Evolutionary conservation across 2,329 filamentous ascomycete genomes (phyloP), one percentile per base, ranked within the genome.

Genomic region (Fusarium sororula): DNA sequence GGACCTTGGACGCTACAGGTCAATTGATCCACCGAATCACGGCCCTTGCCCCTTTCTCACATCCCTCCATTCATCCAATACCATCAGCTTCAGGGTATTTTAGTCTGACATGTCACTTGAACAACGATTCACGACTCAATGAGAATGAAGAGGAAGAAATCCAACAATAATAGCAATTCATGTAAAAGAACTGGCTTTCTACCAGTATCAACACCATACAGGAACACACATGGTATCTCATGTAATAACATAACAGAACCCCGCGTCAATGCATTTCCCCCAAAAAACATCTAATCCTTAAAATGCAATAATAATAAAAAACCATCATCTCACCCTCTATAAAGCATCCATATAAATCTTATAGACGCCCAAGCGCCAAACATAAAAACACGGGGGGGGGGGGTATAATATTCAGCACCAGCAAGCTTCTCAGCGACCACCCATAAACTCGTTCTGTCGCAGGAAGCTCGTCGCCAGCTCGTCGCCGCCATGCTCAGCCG

Each of bases 401-500:
- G 45, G 77, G 76, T 78, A 77, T 77, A 77, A 75, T 77, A 72
- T 51, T 73, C 68, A 70, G 54, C 47, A 55, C 66, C 42, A 35
- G 38, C 32, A 35, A 26, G 35, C 18, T 18, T 17, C 38, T 79
- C 72, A 82, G 38, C 77, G 76, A 70, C 79, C 78, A 77, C 79
- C 80, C 81, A 80, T 81, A 55, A 82, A 81, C 77, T 87, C 86
- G 73, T 87, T 86, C 83, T 97, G 94, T 73, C 92, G 89, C 81
- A 98, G 84, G 83, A 96, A 95, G 81, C 92, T 93, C 80, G 90
- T 92, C 26, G 96, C 96, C 75, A 97, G 85, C 79, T 93, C 90
- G 81, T 98, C 96, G 3, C 95, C 95, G n/a, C 95, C 95, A 62
- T 89, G 89, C 77, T 94, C 93, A 42, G 94, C 95, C 74, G 94